Conservation (phyloP, 2,329 filamentous ascomycete species). For the Geosmithia putterillii region DNA sequence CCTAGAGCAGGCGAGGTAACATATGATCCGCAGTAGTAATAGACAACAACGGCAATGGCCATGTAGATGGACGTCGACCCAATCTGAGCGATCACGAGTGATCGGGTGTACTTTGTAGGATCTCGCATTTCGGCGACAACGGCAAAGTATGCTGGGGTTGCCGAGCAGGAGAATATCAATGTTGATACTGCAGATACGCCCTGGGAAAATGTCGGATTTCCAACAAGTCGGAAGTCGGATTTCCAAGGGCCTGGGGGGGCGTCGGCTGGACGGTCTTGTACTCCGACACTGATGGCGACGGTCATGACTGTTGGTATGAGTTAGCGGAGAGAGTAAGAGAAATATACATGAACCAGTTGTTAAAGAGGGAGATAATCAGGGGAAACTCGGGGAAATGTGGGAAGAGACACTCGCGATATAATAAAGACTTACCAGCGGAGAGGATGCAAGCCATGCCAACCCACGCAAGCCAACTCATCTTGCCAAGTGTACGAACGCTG, state of each 20-base stretch:
- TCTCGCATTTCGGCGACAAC: slow-evolving; percentile 20
- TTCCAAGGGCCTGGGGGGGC: slow-evolving; percentile 11
- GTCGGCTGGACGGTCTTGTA: slow-evolving; percentile 14
- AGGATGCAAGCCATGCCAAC: slow-evolving; percentile 15
- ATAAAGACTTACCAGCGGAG: slow-evolving; percentile 10
- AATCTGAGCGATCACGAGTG: slow-evolving; percentile 13
- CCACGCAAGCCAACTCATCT: slow-evolving; percentile 20
- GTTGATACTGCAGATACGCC: slow-evolving; percentile 16
- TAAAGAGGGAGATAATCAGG: not conserved
- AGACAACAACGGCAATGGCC: slow-evolving; percentile 24
- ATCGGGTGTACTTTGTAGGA: slow-evolving; percentile 13
- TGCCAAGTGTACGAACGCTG: slow-evolving; percentile 17
- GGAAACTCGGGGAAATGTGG: not conserved
- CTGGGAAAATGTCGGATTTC: slow-evolving; percentile 14
- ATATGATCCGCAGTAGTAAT: slow-evolving; percentile 31
- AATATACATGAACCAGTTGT: not conserved
- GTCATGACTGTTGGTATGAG: slow-evolving; percentile 8
- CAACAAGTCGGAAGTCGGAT: slow-evolving; percentile 15
- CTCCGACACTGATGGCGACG: slow-evolving; percentile 15
- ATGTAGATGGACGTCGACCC: slow-evolving; percentile 17
- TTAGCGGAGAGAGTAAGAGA: no score
- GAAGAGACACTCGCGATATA: no score
- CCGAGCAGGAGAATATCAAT: slow-evolving; percentile 23
- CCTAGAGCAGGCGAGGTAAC: slow-evolving; percentile 34
- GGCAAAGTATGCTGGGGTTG: slow-evolving; percentile 19